Percentiles rank a stretch among this genome's conserved stretches.
These are phyloP conservation scores for Candida adriatica DNA, from an alignment of 805 yeast species.

Conservation along the genomic window DNA sequence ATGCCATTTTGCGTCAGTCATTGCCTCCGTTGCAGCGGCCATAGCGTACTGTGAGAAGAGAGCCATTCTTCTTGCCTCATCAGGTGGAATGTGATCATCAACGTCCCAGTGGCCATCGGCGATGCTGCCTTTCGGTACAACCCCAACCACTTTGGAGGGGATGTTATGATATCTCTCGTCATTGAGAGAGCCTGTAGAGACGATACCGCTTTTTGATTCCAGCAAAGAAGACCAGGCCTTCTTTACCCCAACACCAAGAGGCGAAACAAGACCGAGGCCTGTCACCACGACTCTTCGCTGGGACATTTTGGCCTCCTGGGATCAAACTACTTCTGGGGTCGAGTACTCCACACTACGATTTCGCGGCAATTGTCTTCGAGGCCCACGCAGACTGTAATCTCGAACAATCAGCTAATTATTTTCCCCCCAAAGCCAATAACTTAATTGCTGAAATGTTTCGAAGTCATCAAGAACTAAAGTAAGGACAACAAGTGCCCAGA, in stretches of 20 bases:
- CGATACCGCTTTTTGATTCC: slow-evolving; percentile 48
- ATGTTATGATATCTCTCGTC: slow-evolving; percentile 33
- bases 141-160: slow-evolving; percentile 73
- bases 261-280: slow-evolving; percentile 83
- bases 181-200: slow-evolving; percentile 39
- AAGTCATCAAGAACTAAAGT: too few species aligned
- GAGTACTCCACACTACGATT: too few species aligned
- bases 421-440: too few species aligned
- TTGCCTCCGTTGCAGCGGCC: slow-evolving; percentile 71
- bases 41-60: slow-evolving; percentile 72
- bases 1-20: slow-evolving; percentile 55
- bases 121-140: slow-evolving; percentile 47
- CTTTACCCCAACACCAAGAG: slow-evolving; percentile 67
- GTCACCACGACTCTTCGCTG: slow-evolving; percentile 73
- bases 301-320: slow-evolving; percentile 11
- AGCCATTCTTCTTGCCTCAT: slow-evolving; percentile 50
- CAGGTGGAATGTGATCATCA: slow-evolving; percentile 38
- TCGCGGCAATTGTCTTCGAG: too few species aligned
- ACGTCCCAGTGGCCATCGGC: slow-evolving; percentile 46
- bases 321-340: too few species aligned
- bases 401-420: too few species aligned
- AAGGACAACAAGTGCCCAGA: not conserved
- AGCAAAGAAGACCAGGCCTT: slow-evolving; percentile 50
- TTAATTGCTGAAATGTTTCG: too few species aligned
- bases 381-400: too few species aligned